phyloP scores from a whole-genome alignment of 1,284 basidiomycete species.

The Cryptococcus wingfieldii region DNA sequence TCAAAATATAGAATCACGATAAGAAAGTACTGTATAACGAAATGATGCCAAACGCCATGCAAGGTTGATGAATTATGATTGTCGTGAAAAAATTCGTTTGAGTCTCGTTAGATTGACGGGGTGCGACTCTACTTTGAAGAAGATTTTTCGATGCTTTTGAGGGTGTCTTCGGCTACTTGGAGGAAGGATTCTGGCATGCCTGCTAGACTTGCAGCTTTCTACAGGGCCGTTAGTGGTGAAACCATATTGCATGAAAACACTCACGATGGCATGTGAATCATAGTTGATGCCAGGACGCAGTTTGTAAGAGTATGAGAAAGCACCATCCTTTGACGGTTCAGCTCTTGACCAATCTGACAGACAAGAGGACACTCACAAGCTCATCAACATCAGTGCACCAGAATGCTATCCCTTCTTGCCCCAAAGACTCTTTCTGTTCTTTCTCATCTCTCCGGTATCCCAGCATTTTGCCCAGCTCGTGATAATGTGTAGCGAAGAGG shows the following conservation, averaged over 20 bases:
- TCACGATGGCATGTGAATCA: conserved; percentile 80
- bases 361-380: conserved; percentile 54
- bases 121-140: no score
- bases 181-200: conserved; percentile 64
- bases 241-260: conserved; percentile 6
- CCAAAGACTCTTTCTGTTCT: neutral
- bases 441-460: conserved; percentile 50
- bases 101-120: no score
- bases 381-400: conserved; percentile 85
- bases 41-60: no score
- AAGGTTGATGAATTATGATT: no score
- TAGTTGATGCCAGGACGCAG: conserved; percentile 79
- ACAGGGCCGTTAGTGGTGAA: neutral
- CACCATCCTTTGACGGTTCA: conserved; percentile 55
- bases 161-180: conserved; percentile 25
- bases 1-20: no score
- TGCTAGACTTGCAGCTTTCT: conserved; percentile 76
- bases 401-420: conserved; percentile 62
- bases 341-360: neutral
- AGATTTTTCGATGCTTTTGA: conserved; percentile 14
- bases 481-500: conserved; percentile 95
- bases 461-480: conserved; percentile 84
- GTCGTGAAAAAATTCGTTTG: no score
- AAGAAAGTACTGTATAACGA: neutral
- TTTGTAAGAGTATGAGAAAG: conserved; percentile 78